Base-by-base conservation (phyloP, 257 asterid species). In the Leptodermis oblonga region DNA sequence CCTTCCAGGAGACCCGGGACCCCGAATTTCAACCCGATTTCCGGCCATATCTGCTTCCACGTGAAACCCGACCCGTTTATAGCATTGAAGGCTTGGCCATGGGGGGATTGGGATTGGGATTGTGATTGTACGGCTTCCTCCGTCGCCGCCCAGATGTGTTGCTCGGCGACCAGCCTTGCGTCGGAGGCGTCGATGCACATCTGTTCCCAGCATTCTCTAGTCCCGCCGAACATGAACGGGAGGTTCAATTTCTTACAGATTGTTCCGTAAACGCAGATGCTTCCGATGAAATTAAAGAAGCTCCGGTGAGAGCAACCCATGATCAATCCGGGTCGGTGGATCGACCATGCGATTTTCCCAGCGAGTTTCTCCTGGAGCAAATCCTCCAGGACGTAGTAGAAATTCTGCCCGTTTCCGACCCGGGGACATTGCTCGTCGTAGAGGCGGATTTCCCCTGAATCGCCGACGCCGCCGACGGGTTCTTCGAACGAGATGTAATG, bases 131-230 rank as follows among this genome's bases (percentile, higher is more conserved):
- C 14, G 37, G n/a, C 23, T 15, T 26, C 51, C 67, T 77, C 70
- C 6, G 82, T 85, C 15, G 95, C 84, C 3, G 84, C 83, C 90
- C 95, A 92, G 34, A 86, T 73, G 68, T 92, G 97, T 55, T 92
- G 97, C 33, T 84, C 95, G 0, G 96, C 95, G 46, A 89, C 93
- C 5, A 92, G 92, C 22, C 95, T 83, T 18, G 92, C 93, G 71
- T 92, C 97, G 0, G 96, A 92, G 46, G 84, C 81, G 31, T 92
- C 97, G 0, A 92, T 52, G 73, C 39, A 79, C 83, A 81, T 84
- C 51, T 89, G 89, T 58, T 89, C 97, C 97, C 97, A 92, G n/a
- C 93, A 80, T 25, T 81, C 74, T 45, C 71, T 80, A 7, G 79
- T 79, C 18, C 97, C 97, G 0, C 96, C 96, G 76, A 89, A 92